A percentile compares a stretch with the other conserved stretches of the same genome.
Conservation (phyloP, 2,329 filamentous ascomycete genomes). For the Cryphonectria japonica region DNA sequence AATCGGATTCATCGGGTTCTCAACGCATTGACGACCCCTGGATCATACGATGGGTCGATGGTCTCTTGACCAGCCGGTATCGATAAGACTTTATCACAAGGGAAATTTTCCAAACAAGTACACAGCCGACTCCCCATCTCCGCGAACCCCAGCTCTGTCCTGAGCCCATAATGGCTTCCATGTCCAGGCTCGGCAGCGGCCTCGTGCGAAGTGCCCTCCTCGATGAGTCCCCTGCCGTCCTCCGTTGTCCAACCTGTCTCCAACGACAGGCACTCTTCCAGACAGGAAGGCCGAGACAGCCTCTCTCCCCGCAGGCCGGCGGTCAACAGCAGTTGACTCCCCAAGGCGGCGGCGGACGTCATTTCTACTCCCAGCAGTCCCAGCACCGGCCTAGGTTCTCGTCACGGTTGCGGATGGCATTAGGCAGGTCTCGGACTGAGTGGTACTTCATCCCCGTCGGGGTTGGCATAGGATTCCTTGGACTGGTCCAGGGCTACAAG, state of each 20-base stretch:
- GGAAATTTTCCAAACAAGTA: conserved; percentile 7
- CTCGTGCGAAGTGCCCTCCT: conserved; percentile 27
- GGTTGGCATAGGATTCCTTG: conserved; percentile 82
- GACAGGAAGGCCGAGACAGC: conserved; percentile 17
- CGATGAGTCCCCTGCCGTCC: conserved; percentile 24
- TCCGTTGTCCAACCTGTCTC: conserved; percentile 28
- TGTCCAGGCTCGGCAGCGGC: conserved; percentile 29
- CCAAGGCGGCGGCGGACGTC: conserved; percentile 32
- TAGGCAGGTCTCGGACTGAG: conserved; percentile 64
- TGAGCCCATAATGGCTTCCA: conserved; percentile 27
- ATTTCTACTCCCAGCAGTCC: conserved; percentile 46
- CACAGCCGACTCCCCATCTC: neutral
- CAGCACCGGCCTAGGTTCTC: conserved; percentile 55
- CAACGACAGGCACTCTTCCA: conserved; percentile 23
- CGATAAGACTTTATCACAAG: conserved; percentile 28
- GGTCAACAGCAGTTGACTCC: conserved; percentile 34
- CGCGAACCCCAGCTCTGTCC: conserved; percentile 13
- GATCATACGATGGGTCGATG: conserved; percentile 29
- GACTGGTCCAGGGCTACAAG: conserved; percentile 82
- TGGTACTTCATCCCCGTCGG: conserved; percentile 93
- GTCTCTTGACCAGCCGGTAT: conserved; percentile 23
- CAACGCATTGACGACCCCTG: conserved; percentile 19
- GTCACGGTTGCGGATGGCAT: conserved; percentile 53
- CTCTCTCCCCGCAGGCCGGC: conserved; percentile 26
- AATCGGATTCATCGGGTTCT: conserved; percentile 1